These are phyloP conservation scores for Apiospora kogelbergensis DNA, from an alignment of 2,329 filamentous ascomycete genomes.

Conservation along the genomic window DNA sequence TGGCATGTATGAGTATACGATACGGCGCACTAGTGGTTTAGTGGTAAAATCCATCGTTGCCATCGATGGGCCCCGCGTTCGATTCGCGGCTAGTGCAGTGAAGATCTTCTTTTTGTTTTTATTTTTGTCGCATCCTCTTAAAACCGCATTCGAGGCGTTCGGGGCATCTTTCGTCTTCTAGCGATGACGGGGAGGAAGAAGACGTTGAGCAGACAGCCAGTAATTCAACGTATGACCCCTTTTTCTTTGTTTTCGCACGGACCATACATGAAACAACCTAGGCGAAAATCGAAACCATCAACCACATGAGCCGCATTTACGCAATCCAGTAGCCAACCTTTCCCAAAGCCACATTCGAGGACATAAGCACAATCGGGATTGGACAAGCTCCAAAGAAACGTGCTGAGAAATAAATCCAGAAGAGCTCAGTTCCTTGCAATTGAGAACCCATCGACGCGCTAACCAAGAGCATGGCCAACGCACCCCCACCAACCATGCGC, in stretches of 20 bases:
- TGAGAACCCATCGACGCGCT: no score
- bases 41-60: slow-evolving; percentile 55
- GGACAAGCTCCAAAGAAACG: neutral
- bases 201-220: no score
- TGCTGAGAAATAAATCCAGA: neutral
- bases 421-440: neutral
- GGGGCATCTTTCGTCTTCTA: no score
- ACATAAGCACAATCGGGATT: neutral
- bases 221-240: no score
- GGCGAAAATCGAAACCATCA: neutral
- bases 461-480: neutral
- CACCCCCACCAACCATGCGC: slow-evolving; percentile 4
- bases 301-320: no score
- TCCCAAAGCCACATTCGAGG: neutral
- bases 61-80: slow-evolving; percentile 51
- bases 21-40: slow-evolving; percentile 43
- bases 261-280: neutral
- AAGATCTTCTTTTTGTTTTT: no score
- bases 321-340: neutral
- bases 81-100: slow-evolving; percentile 45
- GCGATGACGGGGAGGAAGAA: no score
- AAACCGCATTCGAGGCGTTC: no score
- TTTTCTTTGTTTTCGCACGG: neutral
- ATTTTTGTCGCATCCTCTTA: no score
- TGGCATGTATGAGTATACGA: no score